These are phyloP conservation scores for Daucus carota DNA, from an alignment of 129 eudicot species.

Conservation along the genomic window DH1_v3.0 NC_030382.2:44054501-44055000, in stretches of 20 bases:
- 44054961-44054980: constrained; percentile 57
- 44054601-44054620: neutral
- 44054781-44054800: constrained; percentile 63
- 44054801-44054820: constrained; percentile 50
- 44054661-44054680: neutral
- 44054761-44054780: constrained; percentile 64
- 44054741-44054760: constrained; percentile 52
- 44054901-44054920: constrained; percentile 53
- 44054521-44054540: constrained; percentile 10
- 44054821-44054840: constrained; percentile 60
- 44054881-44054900: constrained; percentile 20
- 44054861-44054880: constrained; percentile 8
- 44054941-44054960: constrained; percentile 59
- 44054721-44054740: constrained; percentile 2
- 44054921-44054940: constrained; percentile 56
- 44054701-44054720: neutral
- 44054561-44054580: neutral
- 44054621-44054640: neutral
- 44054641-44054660: neutral
- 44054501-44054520: neutral
- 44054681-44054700: neutral
- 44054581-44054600: neutral
- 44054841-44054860: constrained; percentile 13
- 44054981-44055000: constrained; percentile 50
- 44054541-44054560: neutral